Conservation (phyloP, 2,329 filamentous ascomycete genomes). For the Pseudogymnoascus sp. region DNA sequence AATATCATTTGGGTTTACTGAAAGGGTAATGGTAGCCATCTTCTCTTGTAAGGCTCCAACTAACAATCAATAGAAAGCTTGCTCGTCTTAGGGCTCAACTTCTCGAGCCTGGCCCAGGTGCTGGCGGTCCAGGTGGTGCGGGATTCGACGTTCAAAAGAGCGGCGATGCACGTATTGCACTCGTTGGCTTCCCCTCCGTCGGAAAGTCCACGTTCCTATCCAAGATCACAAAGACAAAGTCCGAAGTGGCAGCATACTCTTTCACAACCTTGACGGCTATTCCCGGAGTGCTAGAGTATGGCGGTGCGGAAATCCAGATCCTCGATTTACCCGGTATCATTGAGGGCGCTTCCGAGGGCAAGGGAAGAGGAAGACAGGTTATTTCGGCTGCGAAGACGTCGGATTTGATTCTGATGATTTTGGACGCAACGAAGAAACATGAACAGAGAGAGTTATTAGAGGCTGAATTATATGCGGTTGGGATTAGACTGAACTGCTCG, state of each 20-base stretch:
- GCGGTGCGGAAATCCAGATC: constrained; percentile 94
- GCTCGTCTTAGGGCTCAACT: constrained; percentile 90
- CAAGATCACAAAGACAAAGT: constrained; percentile 96
- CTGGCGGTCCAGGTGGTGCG: constrained; percentile 67
- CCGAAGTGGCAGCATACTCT: constrained; percentile 89
- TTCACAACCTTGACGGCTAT: constrained; percentile 98
- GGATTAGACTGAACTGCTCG: constrained; percentile 84
- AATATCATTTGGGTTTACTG: constrained; percentile 94
- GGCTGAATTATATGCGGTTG: constrained; percentile 87
- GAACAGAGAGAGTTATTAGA: constrained; percentile 88
- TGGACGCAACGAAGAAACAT: constrained; percentile 92
- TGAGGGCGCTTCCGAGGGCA: constrained; percentile 90
- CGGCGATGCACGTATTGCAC: constrained; percentile 89
- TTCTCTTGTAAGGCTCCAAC: background rate
- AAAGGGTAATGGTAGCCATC: constrained; percentile 67
- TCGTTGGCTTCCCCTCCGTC: constrained; percentile 97
- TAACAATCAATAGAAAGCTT: constrained; percentile 62
- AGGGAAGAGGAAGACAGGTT: constrained; percentile 89
- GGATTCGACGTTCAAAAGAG: constrained; percentile 95
- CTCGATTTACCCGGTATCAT: constrained; percentile 98
- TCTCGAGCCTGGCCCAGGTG: constrained; percentile 76
- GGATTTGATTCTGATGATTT: constrained; percentile 91
- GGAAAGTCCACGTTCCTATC: constrained; percentile 99
- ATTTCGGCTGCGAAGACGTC: constrained; percentile 98
- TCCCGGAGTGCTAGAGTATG: constrained; percentile 93